A percentile compares a stretch with the other conserved stretches of the same genome.
These are phyloP conservation scores for Mycosphaerella sp. DNA, from an alignment of 2,329 filamentous ascomycete species.

Conservation along the genomic window DNA sequence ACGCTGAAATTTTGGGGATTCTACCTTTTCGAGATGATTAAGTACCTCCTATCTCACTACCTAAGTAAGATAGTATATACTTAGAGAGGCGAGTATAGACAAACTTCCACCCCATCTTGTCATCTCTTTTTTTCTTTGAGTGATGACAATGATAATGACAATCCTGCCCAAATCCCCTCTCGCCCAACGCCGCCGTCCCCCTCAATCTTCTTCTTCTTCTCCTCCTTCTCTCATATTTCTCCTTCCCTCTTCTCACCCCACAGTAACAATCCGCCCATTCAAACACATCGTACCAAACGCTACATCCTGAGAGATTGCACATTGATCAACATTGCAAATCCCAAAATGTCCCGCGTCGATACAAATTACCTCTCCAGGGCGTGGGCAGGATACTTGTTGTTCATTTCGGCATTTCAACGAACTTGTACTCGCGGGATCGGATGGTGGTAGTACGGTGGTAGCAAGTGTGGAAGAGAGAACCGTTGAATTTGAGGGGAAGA, in stretches of 20 bases:
- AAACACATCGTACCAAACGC: slow-evolving; percentile 40
- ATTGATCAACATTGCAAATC: slow-evolving; percentile 39
- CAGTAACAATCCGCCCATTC: slow-evolving; percentile 29
- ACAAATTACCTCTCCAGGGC: slow-evolving; percentile 40
- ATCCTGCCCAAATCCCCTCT: no score
- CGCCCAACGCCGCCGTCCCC: no score
- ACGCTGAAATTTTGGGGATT: no score
- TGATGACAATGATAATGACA: no score
- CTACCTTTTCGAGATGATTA: no score
- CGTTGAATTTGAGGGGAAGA: background rate
- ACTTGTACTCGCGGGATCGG: background rate
- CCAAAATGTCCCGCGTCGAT: slow-evolving; percentile 39
- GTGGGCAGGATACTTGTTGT: slow-evolving; percentile 34
- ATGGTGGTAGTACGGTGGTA: background rate
- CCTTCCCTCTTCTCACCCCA: slow-evolving; percentile 7
- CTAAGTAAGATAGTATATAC: no score
- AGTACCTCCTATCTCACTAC: no score
- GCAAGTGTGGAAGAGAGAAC: background rate
- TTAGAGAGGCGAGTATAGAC: no score
- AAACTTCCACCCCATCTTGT: no score
- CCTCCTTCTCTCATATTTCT: no score
- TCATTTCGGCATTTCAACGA: slow-evolving; percentile 20
- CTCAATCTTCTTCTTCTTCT: no score
- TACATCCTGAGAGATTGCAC: slow-evolving; percentile 37
- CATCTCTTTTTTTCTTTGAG: no score